Percentiles rank a stretch among this genome's conserved stretches.
Evolutionary conservation across 2,329 filamentous ascomycete species (phyloP).

Genomic region (Epichloe scottii): DNA sequence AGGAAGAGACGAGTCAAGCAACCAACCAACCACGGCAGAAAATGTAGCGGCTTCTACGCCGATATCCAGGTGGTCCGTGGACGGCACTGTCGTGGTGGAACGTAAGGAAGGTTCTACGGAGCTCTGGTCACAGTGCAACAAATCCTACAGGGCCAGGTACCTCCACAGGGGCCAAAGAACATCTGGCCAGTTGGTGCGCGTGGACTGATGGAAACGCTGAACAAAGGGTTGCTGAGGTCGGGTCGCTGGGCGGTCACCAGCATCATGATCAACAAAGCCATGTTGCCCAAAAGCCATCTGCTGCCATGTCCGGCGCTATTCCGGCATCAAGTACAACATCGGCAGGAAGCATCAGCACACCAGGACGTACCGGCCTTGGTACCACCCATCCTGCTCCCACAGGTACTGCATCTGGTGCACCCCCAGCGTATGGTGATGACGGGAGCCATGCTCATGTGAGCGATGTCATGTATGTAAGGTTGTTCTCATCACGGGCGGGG

Average conservation of each 20-base stretch:
- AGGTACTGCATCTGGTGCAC: neutral
- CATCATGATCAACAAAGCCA: neutral
- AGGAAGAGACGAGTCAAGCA: conserved; percentile 3
- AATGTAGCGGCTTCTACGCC: conserved; percentile 50
- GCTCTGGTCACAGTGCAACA: conserved; percentile 34
- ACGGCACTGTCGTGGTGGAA: conserved; percentile 78
- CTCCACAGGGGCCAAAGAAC: conserved; percentile 12
- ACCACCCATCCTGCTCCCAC: neutral
- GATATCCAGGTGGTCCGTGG: conserved; percentile 75
- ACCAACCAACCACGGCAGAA: neutral
- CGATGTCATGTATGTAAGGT: conserved; percentile 14
- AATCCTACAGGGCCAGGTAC: conserved; percentile 33
- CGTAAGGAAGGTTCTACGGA: conserved; percentile 79
- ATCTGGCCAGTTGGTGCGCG: conserved; percentile 22
- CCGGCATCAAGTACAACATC: no score
- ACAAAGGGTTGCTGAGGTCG: conserved; percentile 21
- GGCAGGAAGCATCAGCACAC: neutral
- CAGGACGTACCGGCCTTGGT: neutral
- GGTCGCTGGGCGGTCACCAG: conserved; percentile 6
- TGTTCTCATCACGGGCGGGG: conserved; percentile 33
- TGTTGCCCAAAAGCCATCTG: neutral
- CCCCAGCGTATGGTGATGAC: conserved; percentile 6
- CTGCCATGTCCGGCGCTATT: neutral
- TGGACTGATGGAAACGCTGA: conserved; percentile 18
- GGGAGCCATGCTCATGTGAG: conserved; percentile 5